phyloP scores from a whole-genome alignment of 768 basidiomycete species.

The Lepiota subincarnata region DNA sequence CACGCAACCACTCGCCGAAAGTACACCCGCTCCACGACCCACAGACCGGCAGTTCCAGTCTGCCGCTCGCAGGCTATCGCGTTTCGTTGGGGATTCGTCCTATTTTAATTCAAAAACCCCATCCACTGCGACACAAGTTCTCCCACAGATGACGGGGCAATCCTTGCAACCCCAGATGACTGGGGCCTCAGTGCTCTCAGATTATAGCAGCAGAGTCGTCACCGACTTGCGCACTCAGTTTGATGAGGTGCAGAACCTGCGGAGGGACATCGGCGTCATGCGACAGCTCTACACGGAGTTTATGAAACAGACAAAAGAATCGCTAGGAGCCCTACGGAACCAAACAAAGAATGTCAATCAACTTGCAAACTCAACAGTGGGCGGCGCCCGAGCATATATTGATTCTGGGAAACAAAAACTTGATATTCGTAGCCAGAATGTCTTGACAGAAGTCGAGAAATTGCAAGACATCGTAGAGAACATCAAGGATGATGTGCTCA shows the following conservation, averaged over 20 bases:
- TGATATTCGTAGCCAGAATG: conserved; percentile 85
- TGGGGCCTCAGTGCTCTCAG: conserved; percentile 68
- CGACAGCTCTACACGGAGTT: conserved; percentile 94
- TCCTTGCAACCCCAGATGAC: conserved; percentile 71
- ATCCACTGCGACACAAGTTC: conserved; percentile 31
- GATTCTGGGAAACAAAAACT: conserved; percentile 89
- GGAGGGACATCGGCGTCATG: conserved; percentile 90
- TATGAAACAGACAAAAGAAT: conserved; percentile 86
- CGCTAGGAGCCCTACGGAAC: conserved; percentile 68
- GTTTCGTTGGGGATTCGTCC: conserved; percentile 49
- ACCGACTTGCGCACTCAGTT: conserved; percentile 87
- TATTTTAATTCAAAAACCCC: conserved; percentile 20
- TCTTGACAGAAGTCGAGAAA: conserved; percentile 89
- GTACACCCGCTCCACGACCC: conserved; percentile 66
- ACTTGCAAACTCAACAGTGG: conserved; percentile 75
- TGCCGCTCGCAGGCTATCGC: conserved; percentile 71
- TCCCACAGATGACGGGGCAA: conserved; percentile 65
- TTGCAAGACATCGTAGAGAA: conserved; percentile 87
- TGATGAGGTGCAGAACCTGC: conserved; percentile 90
- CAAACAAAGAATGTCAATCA: conserved; percentile 89
- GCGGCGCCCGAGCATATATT: conserved; percentile 83
- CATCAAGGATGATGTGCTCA: conserved; percentile 87
- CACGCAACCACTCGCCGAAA: conserved; percentile 56
- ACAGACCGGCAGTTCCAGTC: conserved; percentile 71
- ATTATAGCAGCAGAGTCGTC: conserved; percentile 71